A percentile compares a stretch with the other conserved stretches of the same genome.
phyloP scores from a whole-genome alignment of 768 basidiomycete species.

The Sarcodon sp. region DNA sequence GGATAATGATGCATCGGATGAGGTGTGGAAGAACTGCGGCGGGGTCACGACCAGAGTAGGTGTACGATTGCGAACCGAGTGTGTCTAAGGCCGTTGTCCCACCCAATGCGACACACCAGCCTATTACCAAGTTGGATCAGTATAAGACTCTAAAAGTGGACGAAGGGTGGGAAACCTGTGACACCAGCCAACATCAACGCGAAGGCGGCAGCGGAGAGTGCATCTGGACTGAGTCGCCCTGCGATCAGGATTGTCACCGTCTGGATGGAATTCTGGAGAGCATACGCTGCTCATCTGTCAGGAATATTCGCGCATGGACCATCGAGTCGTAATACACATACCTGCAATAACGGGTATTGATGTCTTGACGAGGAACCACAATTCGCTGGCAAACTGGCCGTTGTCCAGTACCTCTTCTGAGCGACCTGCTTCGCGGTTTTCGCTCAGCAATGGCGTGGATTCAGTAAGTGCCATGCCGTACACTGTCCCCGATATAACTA shows the following conservation, averaged over 20 bases:
- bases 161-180: slow-evolving; percentile 45
- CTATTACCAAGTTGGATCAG: slow-evolving; percentile 20
- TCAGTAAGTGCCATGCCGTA: no score
- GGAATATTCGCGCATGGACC: no score
- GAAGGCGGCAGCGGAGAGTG: slow-evolving; percentile 61
- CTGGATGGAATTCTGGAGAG: slow-evolving; percentile 64
- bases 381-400: no score
- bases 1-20: slow-evolving; percentile 52
- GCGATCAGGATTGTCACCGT: slow-evolving; percentile 49
- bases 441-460: no score
- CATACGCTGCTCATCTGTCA: slow-evolving; percentile 21
- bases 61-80: slow-evolving; percentile 67
- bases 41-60: slow-evolving; percentile 35
- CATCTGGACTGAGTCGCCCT: slow-evolving; percentile 55
- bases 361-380: no score
- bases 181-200: slow-evolving; percentile 70
- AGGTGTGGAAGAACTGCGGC: slow-evolving; percentile 61
- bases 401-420: no score
- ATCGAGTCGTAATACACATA: no score
- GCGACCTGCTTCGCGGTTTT: no score
- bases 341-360: no score
- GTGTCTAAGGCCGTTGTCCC: slow-evolving; percentile 75
- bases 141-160: slow-evolving; percentile 4
- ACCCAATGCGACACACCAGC: slow-evolving; percentile 67
- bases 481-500: no score